Base-by-base conservation (phyloP, 495 filamentous ascomycete species). In the Penicillium steckii region DNA sequence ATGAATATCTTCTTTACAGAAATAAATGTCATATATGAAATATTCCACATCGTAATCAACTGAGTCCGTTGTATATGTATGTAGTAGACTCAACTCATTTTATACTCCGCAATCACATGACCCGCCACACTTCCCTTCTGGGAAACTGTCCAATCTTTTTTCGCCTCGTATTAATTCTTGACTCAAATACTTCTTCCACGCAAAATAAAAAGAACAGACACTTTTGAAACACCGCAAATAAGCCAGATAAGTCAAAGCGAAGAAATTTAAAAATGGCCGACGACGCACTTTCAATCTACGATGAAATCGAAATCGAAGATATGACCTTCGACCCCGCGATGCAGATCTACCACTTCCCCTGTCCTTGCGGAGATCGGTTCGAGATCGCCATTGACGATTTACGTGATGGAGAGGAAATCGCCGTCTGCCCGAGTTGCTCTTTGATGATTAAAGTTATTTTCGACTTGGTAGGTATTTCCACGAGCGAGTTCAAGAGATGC, bases 221-320 rank as follows among this genome's bases (percentile, higher is more conserved):
- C 15, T n/a, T 15, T 37, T 15, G 8, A 15, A 15, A 37, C n/a
- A 37, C 25, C 23, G 22, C 21, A 30, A 13, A 13, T 43, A 56
- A 46, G 5, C 35, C 35, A 22, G 5, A 41, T 6, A n/a, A 21
- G 30, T 55, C 2, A 51, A 24, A 18, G 53, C 44, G 53, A 15
- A 9, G 29, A 41, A 35, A 5, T 25, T 23, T 40, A 44, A 75
- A 64, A 41, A 89, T 88, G 87, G 78, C 85, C 21, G 87, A 88
- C 61, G 84, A 85, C 32, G 70, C 78, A 41, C 66, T 84, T 38
- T 83, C 86, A 50, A 87, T 96, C 62, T 98, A 98, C 78, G 94
- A 98, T 71, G 93, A 98, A 71, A 91, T 98, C 74, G 94, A 98
- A 67, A 97, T 98, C 80, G 94, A 98, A 69, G 94, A 98, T 68